phyloP scores from a whole-genome alignment of 1,139 yeast genomes.

The Candida neerlandica region DNA sequence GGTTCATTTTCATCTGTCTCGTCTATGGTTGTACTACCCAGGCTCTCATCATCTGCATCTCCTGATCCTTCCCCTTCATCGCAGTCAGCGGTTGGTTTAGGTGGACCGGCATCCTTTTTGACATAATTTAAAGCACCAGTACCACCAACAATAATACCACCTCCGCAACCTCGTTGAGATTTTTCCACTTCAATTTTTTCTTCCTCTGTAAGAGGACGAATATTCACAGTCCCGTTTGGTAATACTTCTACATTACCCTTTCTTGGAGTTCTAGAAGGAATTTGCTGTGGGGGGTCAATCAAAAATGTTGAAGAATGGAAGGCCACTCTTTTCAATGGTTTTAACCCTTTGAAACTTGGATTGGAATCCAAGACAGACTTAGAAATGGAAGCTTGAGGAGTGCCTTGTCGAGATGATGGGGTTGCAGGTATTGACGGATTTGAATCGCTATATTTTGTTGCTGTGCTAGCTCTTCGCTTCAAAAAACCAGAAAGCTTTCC shows the following conservation, averaged over 20 bases:
- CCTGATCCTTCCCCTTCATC: conserved; percentile 10
- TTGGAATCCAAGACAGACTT: conserved; percentile 15
- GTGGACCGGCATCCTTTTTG: conserved; percentile 21
- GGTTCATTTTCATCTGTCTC: conserved; percentile 43
- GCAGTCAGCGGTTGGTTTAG: conserved; percentile 10
- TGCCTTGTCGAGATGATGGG: conserved; percentile 1
- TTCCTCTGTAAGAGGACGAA: conserved; percentile 64
- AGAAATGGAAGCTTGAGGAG: conserved; percentile 11
- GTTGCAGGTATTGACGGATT: conserved; percentile 8
- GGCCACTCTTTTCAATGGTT: conserved; percentile 66
- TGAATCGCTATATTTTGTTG: conserved; percentile 16
- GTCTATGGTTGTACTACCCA: conserved; percentile 16
- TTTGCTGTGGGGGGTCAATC: conserved; percentile 74
- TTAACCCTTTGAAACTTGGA: conserved; percentile 30
- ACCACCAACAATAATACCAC: conserved; percentile 84
- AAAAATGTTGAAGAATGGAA: conserved; percentile 73
- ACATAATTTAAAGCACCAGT: conserved; percentile 59
- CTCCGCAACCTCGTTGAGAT: conserved; percentile 54
- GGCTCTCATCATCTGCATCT: conserved; percentile 16
- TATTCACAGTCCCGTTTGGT: conserved; percentile 58
- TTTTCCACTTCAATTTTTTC: conserved; percentile 51
- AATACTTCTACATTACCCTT: conserved; percentile 71
- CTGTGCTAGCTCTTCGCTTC: conserved; percentile 23
- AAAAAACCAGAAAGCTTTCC: conserved; percentile 30
- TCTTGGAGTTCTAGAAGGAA: conserved; percentile 65